Conservation (phyloP, 2,329 filamentous ascomycete species). For the Talaromyces marneffei region DNA sequence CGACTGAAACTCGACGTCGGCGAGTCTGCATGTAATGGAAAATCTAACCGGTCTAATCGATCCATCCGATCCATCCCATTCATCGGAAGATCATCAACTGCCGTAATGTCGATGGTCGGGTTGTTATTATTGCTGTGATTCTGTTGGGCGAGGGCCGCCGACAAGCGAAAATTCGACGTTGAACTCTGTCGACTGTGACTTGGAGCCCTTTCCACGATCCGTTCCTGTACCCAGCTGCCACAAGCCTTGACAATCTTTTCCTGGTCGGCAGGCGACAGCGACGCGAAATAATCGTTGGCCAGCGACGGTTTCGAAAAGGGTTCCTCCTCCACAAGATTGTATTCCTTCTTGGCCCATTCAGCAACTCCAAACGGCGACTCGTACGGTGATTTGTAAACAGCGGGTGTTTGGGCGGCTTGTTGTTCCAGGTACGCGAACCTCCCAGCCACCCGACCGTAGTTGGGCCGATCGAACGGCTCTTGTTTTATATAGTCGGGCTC, state of each 20-base stretch:
- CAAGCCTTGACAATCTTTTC: slow-evolving; percentile 41
- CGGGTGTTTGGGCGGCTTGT: slow-evolving; percentile 32
- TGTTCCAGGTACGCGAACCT: slow-evolving; percentile 38
- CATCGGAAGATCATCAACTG: slow-evolving; percentile 34
- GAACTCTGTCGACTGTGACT: slow-evolving; percentile 35
- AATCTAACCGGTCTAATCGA: slow-evolving; percentile 30
- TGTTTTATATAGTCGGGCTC: slow-evolving; percentile 30
- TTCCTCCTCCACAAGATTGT: slow-evolving; percentile 30
- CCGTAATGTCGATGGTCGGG: slow-evolving; percentile 39
- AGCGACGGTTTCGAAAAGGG: slow-evolving; percentile 34
- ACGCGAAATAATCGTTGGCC: slow-evolving; percentile 38
- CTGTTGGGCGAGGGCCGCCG: slow-evolving; percentile 35
- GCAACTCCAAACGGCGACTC: slow-evolving; percentile 40
- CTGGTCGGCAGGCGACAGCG: slow-evolving; percentile 34
- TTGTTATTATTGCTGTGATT: slow-evolving; percentile 25
- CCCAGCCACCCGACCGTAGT: slow-evolving; percentile 30
- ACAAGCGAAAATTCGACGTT: slow-evolving; percentile 33
- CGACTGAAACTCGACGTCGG: slow-evolving; percentile 40
- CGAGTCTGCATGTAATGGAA: slow-evolving; percentile 38
- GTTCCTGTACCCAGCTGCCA: slow-evolving; percentile 34
- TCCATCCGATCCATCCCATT: slow-evolving; percentile 20
- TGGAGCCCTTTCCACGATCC: slow-evolving; percentile 32
- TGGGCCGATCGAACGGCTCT: slow-evolving; percentile 26
- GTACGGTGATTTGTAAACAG: slow-evolving; percentile 41
- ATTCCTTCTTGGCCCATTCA: slow-evolving; percentile 37